phyloP scores from a whole-genome alignment of 371 early-diverging fungal species.

The Actinomucor elegans region DNA sequence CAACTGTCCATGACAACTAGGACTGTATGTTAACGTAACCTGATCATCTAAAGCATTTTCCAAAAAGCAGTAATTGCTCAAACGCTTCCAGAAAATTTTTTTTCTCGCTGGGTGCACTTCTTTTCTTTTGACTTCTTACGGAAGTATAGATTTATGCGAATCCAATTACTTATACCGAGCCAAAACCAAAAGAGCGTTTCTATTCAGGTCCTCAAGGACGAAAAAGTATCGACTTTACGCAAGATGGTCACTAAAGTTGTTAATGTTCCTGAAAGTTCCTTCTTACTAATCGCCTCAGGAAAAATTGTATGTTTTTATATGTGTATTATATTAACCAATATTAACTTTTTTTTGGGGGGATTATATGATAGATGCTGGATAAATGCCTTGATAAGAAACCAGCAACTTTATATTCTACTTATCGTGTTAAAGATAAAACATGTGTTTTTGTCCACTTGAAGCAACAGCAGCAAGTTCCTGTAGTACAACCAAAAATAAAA shows the following conservation, averaged over 20 bases:
- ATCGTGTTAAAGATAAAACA: constrained; percentile 25
- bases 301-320: constrained; percentile 25
- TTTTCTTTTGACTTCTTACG: not conserved
- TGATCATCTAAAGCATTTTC: too few species aligned
- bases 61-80: too few species aligned
- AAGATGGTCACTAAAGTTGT: constrained; percentile 7
- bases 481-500: too few species aligned
- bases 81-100: too few species aligned
- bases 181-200: constrained; percentile 8
- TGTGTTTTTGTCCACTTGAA: constrained; percentile 19
- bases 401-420: constrained; percentile 21
- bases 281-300: constrained; percentile 31
- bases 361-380: constrained; percentile 21
- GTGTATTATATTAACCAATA: not conserved
- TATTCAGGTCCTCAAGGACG: constrained; percentile 8
- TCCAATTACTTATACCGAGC: constrained; percentile 18
- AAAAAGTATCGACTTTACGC: constrained; percentile 19
- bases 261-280: not conserved
- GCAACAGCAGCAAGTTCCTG: too few species aligned
- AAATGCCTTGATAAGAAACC: constrained; percentile 12
- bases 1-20: too few species aligned
- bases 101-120: not conserved
- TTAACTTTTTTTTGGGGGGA: not conserved
- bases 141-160: not conserved
- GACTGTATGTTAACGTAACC: too few species aligned